phyloP scores from a whole-genome alignment of 176 grass and related monocot species.

The Otatea glauca region DNA sequence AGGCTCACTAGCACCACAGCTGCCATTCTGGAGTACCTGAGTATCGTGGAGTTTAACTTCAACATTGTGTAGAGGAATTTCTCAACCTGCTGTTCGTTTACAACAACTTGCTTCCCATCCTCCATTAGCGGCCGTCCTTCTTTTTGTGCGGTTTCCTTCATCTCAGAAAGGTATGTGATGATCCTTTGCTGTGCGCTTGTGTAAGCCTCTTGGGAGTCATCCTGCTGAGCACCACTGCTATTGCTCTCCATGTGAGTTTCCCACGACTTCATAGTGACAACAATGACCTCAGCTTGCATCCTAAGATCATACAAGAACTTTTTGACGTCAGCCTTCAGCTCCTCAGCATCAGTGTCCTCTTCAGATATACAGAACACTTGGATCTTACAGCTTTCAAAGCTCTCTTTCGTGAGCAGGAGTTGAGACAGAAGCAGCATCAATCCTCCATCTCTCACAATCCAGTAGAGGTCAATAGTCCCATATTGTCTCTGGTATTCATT shows the following conservation, averaged over 20 bases:
- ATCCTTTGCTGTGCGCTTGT: conserved; percentile 79
- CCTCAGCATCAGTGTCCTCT: conserved; percentile 93
- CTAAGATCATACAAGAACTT: conserved; percentile 98
- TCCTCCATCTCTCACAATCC: conserved; percentile 96
- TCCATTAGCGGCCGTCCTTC: conserved; percentile 68
- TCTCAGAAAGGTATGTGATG: conserved; percentile 69
- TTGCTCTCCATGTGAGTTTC: conserved; percentile 59
- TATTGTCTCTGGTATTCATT: conserved; percentile 92
- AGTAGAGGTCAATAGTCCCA: conserved; percentile 96
- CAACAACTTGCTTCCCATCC: conserved; percentile 72
- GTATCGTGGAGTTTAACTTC: conserved; percentile 90
- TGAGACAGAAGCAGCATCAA: conserved; percentile 97
- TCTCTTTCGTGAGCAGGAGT: conserved; percentile 93
- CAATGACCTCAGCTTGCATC: conserved; percentile 95
- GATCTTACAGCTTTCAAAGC: conserved; percentile 95
- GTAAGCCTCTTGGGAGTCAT: conserved; percentile 84
- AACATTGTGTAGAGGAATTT: conserved; percentile 97
- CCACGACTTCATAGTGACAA: conserved; percentile 92
- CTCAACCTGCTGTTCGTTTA: conserved; percentile 88
- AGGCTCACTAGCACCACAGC: conserved; percentile 97
- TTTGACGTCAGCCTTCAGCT: conserved; percentile 92
- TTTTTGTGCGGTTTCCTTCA: conserved; percentile 68
- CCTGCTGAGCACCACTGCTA: conserved; percentile 59
- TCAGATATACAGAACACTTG: conserved; percentile 97
- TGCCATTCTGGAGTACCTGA: conserved; percentile 96